These are phyloP conservation scores for Hypomyces rosellus DNA, from an alignment of 2,329 filamentous ascomycete genomes.

Conservation along the genomic window DNA sequence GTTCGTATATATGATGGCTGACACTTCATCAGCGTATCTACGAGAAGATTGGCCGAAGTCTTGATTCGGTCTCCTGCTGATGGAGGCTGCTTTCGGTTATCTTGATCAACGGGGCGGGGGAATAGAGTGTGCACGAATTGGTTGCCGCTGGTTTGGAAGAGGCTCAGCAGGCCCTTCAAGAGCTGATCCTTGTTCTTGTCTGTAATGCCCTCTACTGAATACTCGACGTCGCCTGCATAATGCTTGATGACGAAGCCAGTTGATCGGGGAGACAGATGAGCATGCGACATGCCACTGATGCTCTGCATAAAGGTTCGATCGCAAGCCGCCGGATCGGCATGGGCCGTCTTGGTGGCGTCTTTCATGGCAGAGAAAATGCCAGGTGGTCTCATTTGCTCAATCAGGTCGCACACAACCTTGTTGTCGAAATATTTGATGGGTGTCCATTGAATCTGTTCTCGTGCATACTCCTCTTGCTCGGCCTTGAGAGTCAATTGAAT, in stretches of 20 bases:
- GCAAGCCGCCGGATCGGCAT: slow-evolving; percentile 88
- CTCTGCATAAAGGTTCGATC: slow-evolving; percentile 94
- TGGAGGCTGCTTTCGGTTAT: slow-evolving; percentile 89
- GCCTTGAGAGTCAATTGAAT: slow-evolving; percentile 95
- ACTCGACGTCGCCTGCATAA: slow-evolving; percentile 94
- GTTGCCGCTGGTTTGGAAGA: slow-evolving; percentile 80
- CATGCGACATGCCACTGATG: slow-evolving; percentile 83
- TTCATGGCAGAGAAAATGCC: slow-evolving; percentile 95
- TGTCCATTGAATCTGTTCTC: slow-evolving; percentile 96
- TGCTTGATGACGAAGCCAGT: slow-evolving; percentile 98
- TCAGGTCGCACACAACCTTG: slow-evolving; percentile 96
- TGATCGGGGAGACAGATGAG: slow-evolving; percentile 85
- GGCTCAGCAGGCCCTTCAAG: slow-evolving; percentile 83
- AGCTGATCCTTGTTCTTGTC: slow-evolving; percentile 99
- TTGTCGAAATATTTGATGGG: slow-evolving; percentile 99
- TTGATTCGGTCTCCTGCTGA: slow-evolving; percentile 97
- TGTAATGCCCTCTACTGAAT: slow-evolving; percentile 92
- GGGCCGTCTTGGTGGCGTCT: slow-evolving; percentile 96
- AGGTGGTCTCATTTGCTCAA: slow-evolving; percentile 83
- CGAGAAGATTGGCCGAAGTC: slow-evolving; percentile 86
- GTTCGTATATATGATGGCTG: slow-evolving; percentile 97
- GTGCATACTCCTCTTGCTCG: slow-evolving; percentile 94
- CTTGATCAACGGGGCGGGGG: slow-evolving; percentile 87
- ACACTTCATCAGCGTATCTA: slow-evolving; percentile 93
- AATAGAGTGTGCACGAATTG: slow-evolving; percentile 82